A percentile compares a stretch with the other conserved stretches of the same genome.
Conservation (phyloP, 169 alveolate species). For the Cytauxzoon felis region DNA sequence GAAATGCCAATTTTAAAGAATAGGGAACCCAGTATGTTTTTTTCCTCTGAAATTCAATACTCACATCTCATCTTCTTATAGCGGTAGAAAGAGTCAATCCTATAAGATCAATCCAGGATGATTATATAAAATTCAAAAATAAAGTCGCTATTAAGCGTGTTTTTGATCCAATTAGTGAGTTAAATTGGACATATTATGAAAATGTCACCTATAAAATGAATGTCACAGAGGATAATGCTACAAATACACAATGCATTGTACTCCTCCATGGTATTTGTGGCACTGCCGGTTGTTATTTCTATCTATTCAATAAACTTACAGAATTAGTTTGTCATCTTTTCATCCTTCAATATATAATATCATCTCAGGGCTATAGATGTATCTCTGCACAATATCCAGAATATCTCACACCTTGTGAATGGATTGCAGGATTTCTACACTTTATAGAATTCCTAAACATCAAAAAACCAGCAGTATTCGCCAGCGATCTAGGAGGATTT, state of each 20-base stretch:
- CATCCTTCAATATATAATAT: too few relatives aligned
- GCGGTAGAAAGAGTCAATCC: conserved; percentile 40
- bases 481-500: conserved; percentile 73
- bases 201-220: conserved; percentile 23
- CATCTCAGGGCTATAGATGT: conserved; percentile 62
- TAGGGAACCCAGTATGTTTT: conserved; percentile 11
- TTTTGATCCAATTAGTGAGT: conserved; percentile 71
- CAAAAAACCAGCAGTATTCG: conserved; percentile 69
- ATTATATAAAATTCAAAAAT: conserved; percentile 61
- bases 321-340: conserved; percentile 26
- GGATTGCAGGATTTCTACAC: conserved; percentile 70
- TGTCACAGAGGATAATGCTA: conserved; percentile 6
- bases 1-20: not conserved
- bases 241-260: conserved; percentile 47
- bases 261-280: conserved; percentile 77
- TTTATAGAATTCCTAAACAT: conserved; percentile 68
- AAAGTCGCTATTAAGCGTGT: conserved; percentile 66
- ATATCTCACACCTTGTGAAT: conserved; percentile 64
- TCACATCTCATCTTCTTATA: conserved; percentile 2
- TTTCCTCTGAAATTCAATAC: not conserved
- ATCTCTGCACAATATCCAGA: conserved; percentile 77
- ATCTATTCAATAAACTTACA: conserved; percentile 51
- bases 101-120: conserved; percentile 62
- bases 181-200: conserved; percentile 73
- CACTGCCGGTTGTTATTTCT: conserved; percentile 78